Conservation (phyloP, 225 moss, liverwort and hornwort species). For the Asterella californica region DNA sequence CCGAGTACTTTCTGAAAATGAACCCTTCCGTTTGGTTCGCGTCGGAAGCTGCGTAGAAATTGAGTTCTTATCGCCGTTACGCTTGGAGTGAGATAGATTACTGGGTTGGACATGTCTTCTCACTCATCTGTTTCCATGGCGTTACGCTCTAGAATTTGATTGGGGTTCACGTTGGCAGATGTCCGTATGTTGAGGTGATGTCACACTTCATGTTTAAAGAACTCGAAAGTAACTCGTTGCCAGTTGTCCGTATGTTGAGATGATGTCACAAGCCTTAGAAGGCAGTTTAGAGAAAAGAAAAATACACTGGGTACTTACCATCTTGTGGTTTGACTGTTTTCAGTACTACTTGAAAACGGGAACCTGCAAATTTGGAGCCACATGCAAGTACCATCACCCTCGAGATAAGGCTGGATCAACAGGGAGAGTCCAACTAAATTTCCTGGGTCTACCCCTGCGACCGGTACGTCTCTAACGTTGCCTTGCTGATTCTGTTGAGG, state of each 20-base stretch:
- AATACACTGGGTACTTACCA: background rate
- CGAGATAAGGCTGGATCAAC: constrained; percentile 97
- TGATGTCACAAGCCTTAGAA: background rate
- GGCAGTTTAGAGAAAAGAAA: background rate
- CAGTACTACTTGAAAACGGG: constrained; percentile 99
- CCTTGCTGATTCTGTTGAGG: too few species aligned
- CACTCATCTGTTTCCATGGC: background rate
- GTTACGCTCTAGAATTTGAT: background rate
- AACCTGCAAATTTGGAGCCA: constrained; percentile 98
- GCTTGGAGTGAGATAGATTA: background rate
- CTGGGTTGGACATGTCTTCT: background rate
- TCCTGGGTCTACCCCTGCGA: constrained; percentile 88
- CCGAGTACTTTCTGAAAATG: background rate
- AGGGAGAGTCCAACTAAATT: constrained; percentile 93
- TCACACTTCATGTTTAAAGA: background rate
- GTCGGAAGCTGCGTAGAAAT: background rate
- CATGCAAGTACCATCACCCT: constrained; percentile 99
- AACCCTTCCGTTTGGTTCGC: background rate
- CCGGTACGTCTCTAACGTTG: constrained; percentile 45
- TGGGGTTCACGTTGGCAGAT: background rate
- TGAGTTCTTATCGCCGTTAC: background rate
- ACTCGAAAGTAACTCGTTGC: background rate
- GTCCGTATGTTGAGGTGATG: background rate
- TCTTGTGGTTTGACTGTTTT: constrained; percentile 8
- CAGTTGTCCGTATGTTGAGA: too few species aligned